Base-by-base conservation (phyloP, 1,139 yeast genomes). In the Sugiyamaella novakii region DNA sequence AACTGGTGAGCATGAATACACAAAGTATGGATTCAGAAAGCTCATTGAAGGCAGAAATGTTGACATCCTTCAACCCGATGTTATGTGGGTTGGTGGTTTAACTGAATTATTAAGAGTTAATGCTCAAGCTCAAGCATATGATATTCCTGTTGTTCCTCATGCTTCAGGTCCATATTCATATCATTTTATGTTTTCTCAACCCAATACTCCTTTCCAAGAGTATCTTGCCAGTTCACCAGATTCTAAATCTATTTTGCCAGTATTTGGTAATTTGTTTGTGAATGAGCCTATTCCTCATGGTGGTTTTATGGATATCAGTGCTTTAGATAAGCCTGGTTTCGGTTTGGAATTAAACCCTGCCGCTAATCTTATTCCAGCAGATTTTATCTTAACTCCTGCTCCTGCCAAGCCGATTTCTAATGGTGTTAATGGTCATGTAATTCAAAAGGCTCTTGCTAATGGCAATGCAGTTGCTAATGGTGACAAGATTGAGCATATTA, bases 51-150 rank as follows among this genome's bases (percentile, higher is more conserved):
- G 74, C 30, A 62, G 79, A 51, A 73, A 74, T 56, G 54, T 75
- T 46, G 78, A 74, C 56, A 75, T 75, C 53, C 62, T 75, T 48
- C 79, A 75, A 59, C 79, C 79, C 15, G 79, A 75, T 59, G 75
- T 75, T 46, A 75, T 75, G 79, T 75, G 79, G 79, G 75, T 74
- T 51, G 79, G 79, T 41, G 78, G 79, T 29, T 59, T 75, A 66
- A 74, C 79, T 22, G 79, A 75, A 61, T 62, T 74, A 35, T 62
- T 75, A 50, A 71, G 73, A 56, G 66, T 75, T 37, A 72, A 77
- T 43, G 72, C 71, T 17, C 78, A 74, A 58, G 79, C 78, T 22
- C 77, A 76, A 47, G 78, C 79, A 19, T 75, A 75, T 55, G 79
- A 75, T 55, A 72, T 75, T 40, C 79, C 79, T 22, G 76, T 75